These are phyloP conservation scores for Acanthamoeba sp. DNA, from an alignment of 208 protist genomes.

Conservation along the genomic window DNA sequence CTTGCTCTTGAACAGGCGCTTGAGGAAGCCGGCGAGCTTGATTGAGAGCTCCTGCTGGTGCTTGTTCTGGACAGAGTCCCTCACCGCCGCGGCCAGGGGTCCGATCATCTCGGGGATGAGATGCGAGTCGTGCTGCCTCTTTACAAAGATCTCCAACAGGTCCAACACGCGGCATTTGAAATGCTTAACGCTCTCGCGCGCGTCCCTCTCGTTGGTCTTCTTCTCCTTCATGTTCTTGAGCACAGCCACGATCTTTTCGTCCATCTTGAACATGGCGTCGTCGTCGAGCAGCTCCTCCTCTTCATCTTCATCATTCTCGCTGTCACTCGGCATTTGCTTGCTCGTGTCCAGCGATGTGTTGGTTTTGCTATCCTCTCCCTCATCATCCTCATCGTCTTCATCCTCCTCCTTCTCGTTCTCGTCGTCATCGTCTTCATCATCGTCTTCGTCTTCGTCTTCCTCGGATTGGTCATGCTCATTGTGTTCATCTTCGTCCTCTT, in stretches of 20 bases:
- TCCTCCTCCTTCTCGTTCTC: not conserved
- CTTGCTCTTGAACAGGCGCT: conserved; percentile 45
- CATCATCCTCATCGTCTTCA: conserved; percentile 35
- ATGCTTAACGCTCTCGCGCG: conserved; percentile 61
- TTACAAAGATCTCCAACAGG: conserved; percentile 63
- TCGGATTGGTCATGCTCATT: not conserved
- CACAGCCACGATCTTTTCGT: conserved; percentile 71
- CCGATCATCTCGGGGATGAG: conserved; percentile 60
- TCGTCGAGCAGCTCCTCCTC: not conserved
- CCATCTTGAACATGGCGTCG: conserved; percentile 75
- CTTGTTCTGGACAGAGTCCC: not conserved
- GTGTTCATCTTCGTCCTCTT: conserved; percentile 22
- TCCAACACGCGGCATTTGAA: conserved; percentile 76
- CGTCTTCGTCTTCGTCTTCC: not conserved
- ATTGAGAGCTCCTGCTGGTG: conserved; percentile 9
- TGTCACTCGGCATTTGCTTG: not conserved
- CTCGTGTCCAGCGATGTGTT: conserved; percentile 14
- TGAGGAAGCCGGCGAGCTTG: conserved; percentile 45
- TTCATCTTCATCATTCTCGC: not conserved
- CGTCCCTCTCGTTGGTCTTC: conserved; percentile 57
- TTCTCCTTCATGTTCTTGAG: conserved; percentile 77
- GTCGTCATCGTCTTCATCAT: conserved; percentile 5
- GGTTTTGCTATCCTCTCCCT: conserved; percentile 1
- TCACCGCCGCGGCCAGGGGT: conserved; percentile 24
- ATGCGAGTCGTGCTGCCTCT: conserved; percentile 23